Evolutionary conservation across 202 grass and related monocot genomes (phyloP), one percentile per base, ranked within the genome.

Genomic region (Bolboschoenoplectus hybrid): DNA sequence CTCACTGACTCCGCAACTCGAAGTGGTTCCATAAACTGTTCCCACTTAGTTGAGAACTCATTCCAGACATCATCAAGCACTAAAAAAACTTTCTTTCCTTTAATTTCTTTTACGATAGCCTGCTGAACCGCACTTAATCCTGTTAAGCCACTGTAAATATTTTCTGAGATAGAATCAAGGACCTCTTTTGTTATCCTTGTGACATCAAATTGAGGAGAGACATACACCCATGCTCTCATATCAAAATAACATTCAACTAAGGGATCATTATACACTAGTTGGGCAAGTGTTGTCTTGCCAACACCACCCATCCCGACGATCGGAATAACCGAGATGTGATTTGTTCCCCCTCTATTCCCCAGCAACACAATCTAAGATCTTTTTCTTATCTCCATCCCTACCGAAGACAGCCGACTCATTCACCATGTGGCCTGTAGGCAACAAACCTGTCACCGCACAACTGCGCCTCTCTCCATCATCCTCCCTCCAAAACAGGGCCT

Each of bases 21-120:
- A 5, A 92, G 38, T 2, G 84, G 83, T 35, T 2, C 0, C 1
- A 86, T 32, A 17, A 90, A 72, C n/a, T 74, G 72, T 14, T 85
- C 65, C 91, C 91, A 92, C 3, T 11, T 45, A 80, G 4, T 83
- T 40, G 44, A 7, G n/a, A 10, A 14, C 71, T 81, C 84, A 58
- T 81, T 88, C 91, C 91, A 90, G n/a, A 92, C 7, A 82, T 92
- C 91, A 69, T 92, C 91, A 36, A 92, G 71, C 35, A 92, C 85
- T 4, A 92, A 80, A 65, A 92, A 69, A 0, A 92, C n/a, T 34
- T 38, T 85, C 88, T 72, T 88, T 47, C 34, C 41, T 5, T 0
- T 0, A 12, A 85, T n/a, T 19, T 2, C 3, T 35, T 84, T 2
- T 9, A 2, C 9, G 2, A 92, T n/a, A 69, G 17, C 0, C 19